Evolutionary conservation across 1,139 yeast genomes (phyloP).

Genomic region (Pichia sp.): DNA sequence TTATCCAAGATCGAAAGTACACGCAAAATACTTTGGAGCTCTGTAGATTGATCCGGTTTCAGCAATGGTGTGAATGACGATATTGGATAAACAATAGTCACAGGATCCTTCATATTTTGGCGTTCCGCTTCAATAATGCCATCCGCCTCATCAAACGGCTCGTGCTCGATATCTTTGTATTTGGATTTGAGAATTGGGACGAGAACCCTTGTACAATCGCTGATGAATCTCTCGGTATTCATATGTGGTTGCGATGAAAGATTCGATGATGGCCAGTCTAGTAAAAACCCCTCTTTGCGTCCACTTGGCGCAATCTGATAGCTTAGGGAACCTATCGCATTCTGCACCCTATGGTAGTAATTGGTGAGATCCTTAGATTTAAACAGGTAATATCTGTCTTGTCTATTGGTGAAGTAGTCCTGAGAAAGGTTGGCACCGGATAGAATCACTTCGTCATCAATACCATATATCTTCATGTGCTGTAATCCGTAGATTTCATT

Average conservation of each 20-base stretch:
- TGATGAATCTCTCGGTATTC: constrained; percentile 49
- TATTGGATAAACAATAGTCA: constrained; percentile 82
- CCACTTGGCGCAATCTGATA: constrained; percentile 50
- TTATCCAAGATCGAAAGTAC: constrained; percentile 53
- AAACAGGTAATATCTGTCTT: constrained; percentile 83
- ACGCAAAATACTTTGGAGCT: constrained; percentile 61
- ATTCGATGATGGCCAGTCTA: constrained; percentile 74
- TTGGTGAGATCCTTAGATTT: constrained; percentile 50
- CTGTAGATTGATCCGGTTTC: constrained; percentile 64
- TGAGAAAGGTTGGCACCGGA: constrained; percentile 88
- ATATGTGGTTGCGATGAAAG: constrained; percentile 65
- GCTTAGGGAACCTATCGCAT: constrained; percentile 60
- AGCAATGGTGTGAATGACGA: constrained; percentile 86
- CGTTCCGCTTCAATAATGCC: constrained; percentile 4
- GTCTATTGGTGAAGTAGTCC: constrained; percentile 94
- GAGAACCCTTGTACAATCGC: constrained; percentile 51
- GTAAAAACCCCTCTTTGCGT: constrained; percentile 42
- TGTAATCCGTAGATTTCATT: constrained; percentile 93
- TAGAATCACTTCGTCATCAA: constrained; percentile 81
- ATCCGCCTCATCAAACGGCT: constrained; percentile 20
- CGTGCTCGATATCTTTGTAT: constrained; percentile 4
- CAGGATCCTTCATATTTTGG: constrained; percentile 28
- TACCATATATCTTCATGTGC: constrained; percentile 95
- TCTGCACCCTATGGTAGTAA: constrained; percentile 66
- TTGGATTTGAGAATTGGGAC: constrained; percentile 44